These are phyloP conservation scores for Fusarium sarcochroum DNA, from an alignment of 2,329 filamentous ascomycete genomes.

Conservation along the genomic window DNA sequence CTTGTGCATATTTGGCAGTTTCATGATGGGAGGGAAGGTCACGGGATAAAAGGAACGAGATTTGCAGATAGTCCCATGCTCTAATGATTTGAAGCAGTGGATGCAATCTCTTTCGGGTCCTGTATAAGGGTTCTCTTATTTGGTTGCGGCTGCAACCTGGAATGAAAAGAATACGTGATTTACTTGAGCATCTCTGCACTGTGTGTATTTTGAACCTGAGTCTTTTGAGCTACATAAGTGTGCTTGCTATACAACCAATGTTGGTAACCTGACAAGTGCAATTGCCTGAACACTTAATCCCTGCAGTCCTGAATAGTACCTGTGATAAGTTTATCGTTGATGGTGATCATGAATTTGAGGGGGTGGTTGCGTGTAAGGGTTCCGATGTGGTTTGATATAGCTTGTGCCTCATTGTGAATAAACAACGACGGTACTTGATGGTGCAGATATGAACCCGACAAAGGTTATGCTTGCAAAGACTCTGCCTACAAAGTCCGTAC, in stretches of 20 bases:
- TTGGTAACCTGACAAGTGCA: not conserved
- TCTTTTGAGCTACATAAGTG: not conserved
- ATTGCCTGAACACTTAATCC: not conserved
- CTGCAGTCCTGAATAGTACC: not conserved
- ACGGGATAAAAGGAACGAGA: conserved; percentile 37
- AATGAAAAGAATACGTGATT: conserved; percentile 49
- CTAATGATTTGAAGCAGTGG: conserved; percentile 49
- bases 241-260: not conserved
- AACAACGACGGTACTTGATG: too few species aligned
- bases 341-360: not conserved
- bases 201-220: not conserved
- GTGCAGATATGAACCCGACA: too few species aligned
- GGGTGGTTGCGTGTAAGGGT: too few species aligned
- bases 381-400: not conserved
- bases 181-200: conserved; percentile 7
- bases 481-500: too few species aligned
- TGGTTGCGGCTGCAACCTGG: conserved; percentile 37
- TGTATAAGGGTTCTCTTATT: conserved; percentile 24
- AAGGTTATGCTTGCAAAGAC: too few species aligned
- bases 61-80: conserved; percentile 44
- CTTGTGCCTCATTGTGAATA: too few species aligned
- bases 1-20: conserved; percentile 27
- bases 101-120: conserved; percentile 41
- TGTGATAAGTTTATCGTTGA: not conserved
- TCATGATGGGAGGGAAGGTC: conserved; percentile 27